Conservation (phyloP, 768 basidiomycete genomes). For the Leccinellum albellum region DNA sequence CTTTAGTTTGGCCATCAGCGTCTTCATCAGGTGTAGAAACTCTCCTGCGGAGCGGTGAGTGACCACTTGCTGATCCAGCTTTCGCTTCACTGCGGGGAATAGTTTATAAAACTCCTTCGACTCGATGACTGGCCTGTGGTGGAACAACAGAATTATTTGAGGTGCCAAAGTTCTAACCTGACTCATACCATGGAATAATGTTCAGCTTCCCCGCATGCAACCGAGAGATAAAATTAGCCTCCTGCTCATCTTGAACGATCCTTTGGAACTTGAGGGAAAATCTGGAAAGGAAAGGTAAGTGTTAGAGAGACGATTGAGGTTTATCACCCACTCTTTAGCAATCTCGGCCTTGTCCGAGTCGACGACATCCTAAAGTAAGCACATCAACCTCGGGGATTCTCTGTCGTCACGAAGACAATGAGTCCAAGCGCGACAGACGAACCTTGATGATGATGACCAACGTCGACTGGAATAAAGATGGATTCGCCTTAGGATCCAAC, state of each 20-base stretch:
- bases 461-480: slow-evolving; percentile 54
- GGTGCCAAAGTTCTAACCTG: not conserved
- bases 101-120: slow-evolving; percentile 56
- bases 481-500: slow-evolving; percentile 56
- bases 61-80: slow-evolving; percentile 44
- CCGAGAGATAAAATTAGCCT: slow-evolving; percentile 57
- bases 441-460: slow-evolving; percentile 65
- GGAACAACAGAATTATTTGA: not conserved
- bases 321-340: slow-evolving; percentile 45
- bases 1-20: slow-evolving; percentile 68
- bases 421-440: not conserved
- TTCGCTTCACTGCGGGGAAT: slow-evolving; percentile 45
- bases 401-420: not conserved
- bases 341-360: slow-evolving; percentile 60
- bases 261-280: slow-evolving; percentile 56
- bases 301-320: not conserved
- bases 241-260: slow-evolving; percentile 62
- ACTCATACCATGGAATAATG: slow-evolving; percentile 53
- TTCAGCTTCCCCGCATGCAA: slow-evolving; percentile 52
- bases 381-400: not conserved
- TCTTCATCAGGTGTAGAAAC: slow-evolving; percentile 56
- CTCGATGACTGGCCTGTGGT: slow-evolving; percentile 50
- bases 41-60: slow-evolving; percentile 51
- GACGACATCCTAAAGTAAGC: slow-evolving; percentile 50
- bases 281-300: slow-evolving; percentile 23